Conservation (phyloP, 192 early-diverging fungal genomes). For the Mortierella claussenii region DNA sequence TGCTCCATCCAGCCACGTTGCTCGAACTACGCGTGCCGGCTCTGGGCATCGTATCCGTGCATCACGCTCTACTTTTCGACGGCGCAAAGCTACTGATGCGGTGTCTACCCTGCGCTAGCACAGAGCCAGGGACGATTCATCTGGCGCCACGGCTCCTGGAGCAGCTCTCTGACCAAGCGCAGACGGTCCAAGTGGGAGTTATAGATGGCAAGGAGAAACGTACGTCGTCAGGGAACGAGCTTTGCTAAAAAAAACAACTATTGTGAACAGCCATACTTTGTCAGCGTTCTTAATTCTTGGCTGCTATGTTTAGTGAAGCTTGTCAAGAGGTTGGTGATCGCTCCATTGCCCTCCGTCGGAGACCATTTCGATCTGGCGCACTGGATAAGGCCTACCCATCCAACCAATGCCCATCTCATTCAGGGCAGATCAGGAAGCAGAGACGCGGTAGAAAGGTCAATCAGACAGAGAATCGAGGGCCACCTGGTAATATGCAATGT, state of each 20-base stretch:
- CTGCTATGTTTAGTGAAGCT: too few relatives aligned
- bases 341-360: background rate
- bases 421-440: background rate
- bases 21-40: constrained; percentile 6
- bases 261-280: background rate
- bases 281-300: too few relatives aligned
- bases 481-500: constrained; percentile 2
- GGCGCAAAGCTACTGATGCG: constrained; percentile 2
- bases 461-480: constrained; percentile 6
- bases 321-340: background rate
- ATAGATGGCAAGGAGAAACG: background rate
- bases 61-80: background rate
- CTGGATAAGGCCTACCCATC: constrained; percentile 8
- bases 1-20: constrained; percentile 10
- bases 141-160: constrained; percentile 1
- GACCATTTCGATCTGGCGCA: background rate
- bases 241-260: background rate
- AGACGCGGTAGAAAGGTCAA: background rate
- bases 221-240: background rate
- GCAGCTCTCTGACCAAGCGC: background rate
- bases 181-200: background rate
- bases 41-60: constrained; percentile 7
- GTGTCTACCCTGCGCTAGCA: constrained; percentile 5
- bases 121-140: background rate
- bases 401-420: background rate